Evolutionary conservation across 805 yeast genomes (phyloP).

Genomic region (Blastobotrys mokoenaii): DNA sequence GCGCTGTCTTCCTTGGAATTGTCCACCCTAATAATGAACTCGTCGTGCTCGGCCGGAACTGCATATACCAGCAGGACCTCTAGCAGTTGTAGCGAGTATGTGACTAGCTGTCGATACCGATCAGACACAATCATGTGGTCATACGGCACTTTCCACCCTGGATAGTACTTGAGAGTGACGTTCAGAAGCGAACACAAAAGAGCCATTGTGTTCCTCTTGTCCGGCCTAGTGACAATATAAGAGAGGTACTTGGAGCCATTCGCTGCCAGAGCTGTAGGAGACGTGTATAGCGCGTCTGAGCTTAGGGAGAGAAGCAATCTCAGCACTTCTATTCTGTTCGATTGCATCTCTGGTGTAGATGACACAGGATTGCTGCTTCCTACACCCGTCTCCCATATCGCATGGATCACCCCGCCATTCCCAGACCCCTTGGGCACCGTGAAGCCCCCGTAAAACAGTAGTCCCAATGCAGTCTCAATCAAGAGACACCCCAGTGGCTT

Average conservation of each 20-base stretch:
- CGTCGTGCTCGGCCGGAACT: slow-evolving; percentile 34
- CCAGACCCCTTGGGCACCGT: slow-evolving; percentile 33
- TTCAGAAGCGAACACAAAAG: slow-evolving; percentile 63
- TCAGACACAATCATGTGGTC: slow-evolving; percentile 23
- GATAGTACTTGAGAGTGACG: slow-evolving; percentile 34
- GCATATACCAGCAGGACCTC: slow-evolving; percentile 56
- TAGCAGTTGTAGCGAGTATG: slow-evolving; percentile 54
- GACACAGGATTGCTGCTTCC: slow-evolving; percentile 35
- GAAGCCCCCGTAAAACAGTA: slow-evolving; percentile 52
- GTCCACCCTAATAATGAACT: not conserved
- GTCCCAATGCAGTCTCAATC: slow-evolving; percentile 32
- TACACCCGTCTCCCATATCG: slow-evolving; percentile 78
- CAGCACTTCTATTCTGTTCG: slow-evolving; percentile 61
- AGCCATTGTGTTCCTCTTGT: slow-evolving; percentile 41
- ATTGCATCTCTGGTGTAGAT: slow-evolving; percentile 39
- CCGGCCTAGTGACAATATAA: slow-evolving; percentile 42
- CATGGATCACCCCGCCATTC: slow-evolving; percentile 28
- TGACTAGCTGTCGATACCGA: slow-evolving; percentile 32
- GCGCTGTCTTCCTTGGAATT: not conserved
- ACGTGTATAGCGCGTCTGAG: slow-evolving; percentile 51
- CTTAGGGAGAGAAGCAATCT: slow-evolving; percentile 51
- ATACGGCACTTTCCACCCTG: slow-evolving; percentile 29
- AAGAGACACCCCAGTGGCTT: slow-evolving; percentile 21
- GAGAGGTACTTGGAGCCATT: slow-evolving; percentile 57
- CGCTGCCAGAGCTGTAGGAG: slow-evolving; percentile 35